Evolutionary conservation across 2,329 filamentous ascomycete genomes (phyloP), one percentile per base, ranked within the genome.

Genomic region (Paraphoma sp.): DNA sequence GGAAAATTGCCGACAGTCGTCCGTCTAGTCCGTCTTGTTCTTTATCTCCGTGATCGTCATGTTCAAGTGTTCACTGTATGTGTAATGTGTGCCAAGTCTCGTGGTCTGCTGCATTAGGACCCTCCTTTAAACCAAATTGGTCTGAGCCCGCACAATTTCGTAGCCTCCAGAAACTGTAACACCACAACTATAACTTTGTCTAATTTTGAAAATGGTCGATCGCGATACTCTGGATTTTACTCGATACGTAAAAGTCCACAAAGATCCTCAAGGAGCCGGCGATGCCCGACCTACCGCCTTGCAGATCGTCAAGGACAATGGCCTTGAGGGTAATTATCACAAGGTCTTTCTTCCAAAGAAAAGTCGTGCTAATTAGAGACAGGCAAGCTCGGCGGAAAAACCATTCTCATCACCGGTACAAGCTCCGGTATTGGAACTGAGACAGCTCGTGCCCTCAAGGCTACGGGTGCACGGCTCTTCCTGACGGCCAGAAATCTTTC

Each of bases 381-480:
- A 53, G 75, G 78, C 18, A 52, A 59, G 7, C 63, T 76, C 6
- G 53, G 67, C 2, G 64, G 57, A 30, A 70, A 69, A 53, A 71
- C 60, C 12, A 23, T 66, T 43, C 52, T 72, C 29, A 58, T 72
- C 44, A 72, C 69, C 1, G 69, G 69, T 18, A 52, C 45, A 44
- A 63, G 68, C 3, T 63, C 60, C 23, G 69, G 69, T 2, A 59
- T 74, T 11, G 70, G 69, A 12, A 60, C 63, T 9, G 68, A 72
- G 43, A 71, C 67, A 2, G 55, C 63, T 6, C 59, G 76, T 8
- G 81, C 81, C 2, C 72, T 85, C 23, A 68, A 75, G 18, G 68
- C 75, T 11, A 81, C 83, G 0, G 81, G 81, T 11, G 81, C 81
- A 1, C 79, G 73, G 8, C 60, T 84, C 45, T 83, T 76, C 64